Percentiles rank a stretch among this genome's conserved stretches.
Conservation (phyloP, 495 filamentous ascomycete genomes). For the Parathielavia appendiculata region DNA sequence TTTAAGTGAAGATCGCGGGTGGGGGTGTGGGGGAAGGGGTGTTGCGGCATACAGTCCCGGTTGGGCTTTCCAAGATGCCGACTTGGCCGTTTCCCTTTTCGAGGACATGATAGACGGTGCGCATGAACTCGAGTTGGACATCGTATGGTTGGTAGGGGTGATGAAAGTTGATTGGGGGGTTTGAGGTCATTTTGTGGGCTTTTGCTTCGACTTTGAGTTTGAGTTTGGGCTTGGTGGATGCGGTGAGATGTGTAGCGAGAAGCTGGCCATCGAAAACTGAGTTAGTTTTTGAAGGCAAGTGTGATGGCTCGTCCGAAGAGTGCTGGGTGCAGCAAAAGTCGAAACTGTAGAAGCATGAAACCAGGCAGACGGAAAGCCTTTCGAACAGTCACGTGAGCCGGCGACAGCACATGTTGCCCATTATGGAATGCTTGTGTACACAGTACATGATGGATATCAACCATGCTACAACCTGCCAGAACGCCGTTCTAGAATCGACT, state of each 20-base stretch:
- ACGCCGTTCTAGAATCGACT: not conserved
- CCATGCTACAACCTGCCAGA: not conserved
- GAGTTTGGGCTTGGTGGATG: slow-evolving; percentile 1
- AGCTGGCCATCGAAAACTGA: no score
- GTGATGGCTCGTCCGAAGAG: no score
- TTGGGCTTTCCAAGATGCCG: slow-evolving; percentile 91
- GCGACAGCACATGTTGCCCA: not conserved
- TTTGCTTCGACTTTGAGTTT: not conserved
- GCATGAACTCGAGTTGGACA: slow-evolving; percentile 90
- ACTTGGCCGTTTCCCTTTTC: slow-evolving; percentile 70
- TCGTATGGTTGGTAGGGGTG: slow-evolving; percentile 90
- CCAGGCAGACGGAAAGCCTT: no score
- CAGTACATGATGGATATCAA: slow-evolving; percentile 8
- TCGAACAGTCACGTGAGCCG: slow-evolving; percentile 1
- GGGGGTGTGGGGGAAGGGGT: not conserved
- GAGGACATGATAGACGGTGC: slow-evolving; percentile 72
- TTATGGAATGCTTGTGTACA: not conserved
- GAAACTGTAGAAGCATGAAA: no score
- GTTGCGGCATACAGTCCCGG: slow-evolving; percentile 54
- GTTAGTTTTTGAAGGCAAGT: no score
- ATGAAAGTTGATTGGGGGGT: slow-evolving; percentile 59
- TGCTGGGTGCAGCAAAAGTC: no score
- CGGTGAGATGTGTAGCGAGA: not conserved
- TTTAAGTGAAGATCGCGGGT: not conserved
- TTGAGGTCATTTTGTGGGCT: not conserved